These are phyloP conservation scores for Porcisia deanei DNA, from an alignment of 208 protist species.

Conservation along the genomic window DNA sequence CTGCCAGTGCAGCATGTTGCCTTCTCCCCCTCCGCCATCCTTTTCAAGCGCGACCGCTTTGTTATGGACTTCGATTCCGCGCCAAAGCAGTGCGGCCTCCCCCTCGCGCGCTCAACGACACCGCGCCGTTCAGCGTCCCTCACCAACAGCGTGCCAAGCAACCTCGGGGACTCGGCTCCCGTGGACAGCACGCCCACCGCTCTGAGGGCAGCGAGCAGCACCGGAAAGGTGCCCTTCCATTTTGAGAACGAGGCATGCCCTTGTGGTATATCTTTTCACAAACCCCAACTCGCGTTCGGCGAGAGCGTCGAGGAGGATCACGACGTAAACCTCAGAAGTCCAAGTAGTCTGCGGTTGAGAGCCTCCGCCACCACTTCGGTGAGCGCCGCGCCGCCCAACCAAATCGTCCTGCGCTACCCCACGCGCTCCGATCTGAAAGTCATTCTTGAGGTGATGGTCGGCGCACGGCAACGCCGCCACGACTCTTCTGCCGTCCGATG, in stretches of 20 bases:
- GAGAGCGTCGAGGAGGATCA: constrained; percentile 19
- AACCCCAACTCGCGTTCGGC: constrained; percentile 8
- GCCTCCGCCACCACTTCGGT: neutral
- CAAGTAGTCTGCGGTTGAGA: constrained; percentile 5
- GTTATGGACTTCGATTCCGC: constrained; percentile 53
- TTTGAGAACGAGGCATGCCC: constrained; percentile 13
- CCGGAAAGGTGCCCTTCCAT: constrained; percentile 13
- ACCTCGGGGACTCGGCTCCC: constrained; percentile 5
- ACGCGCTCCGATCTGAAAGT: constrained; percentile 53
- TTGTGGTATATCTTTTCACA: neutral
- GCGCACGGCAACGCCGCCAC: constrained; percentile 47
- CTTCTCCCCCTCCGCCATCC: constrained; percentile 49
- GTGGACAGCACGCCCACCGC: neutral
- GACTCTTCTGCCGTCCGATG: constrained; percentile 61
- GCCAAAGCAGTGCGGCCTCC: constrained; percentile 9
- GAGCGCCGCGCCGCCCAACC: constrained; percentile 21
- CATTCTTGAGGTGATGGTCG: constrained; percentile 60
- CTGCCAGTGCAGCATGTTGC: constrained; percentile 43
- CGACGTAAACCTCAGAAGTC: constrained; percentile 17
- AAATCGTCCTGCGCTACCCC: constrained; percentile 55
- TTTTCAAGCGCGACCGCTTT: constrained; percentile 45
- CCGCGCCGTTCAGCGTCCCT: constrained; percentile 23
- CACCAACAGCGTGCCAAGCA: constrained; percentile 14
- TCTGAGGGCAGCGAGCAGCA: constrained; percentile 18
- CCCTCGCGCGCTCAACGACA: constrained; percentile 6